Conservation (phyloP, 768 basidiomycete genomes). For the Collybia sp. region DNA sequence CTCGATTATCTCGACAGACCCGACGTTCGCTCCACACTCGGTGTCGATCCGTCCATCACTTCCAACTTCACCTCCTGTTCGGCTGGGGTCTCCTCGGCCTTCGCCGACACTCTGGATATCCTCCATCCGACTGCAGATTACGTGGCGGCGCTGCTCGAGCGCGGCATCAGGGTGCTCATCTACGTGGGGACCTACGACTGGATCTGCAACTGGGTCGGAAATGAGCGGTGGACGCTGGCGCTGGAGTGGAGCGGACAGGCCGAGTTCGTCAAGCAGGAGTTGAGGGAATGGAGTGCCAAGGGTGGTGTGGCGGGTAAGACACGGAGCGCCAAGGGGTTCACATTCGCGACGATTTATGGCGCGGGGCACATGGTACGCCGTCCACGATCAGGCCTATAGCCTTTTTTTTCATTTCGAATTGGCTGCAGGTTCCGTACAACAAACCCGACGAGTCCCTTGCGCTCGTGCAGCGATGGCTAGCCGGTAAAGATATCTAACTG, state of each 20-base stretch:
- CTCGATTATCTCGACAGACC: conserved; percentile 55
- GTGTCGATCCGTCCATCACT: conserved; percentile 36
- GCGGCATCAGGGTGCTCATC: conserved; percentile 46
- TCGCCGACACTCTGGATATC: conserved; percentile 51
- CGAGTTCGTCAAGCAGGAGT: conserved; percentile 35
- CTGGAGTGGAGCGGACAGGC: conserved; percentile 57
- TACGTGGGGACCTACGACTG: conserved; percentile 54
- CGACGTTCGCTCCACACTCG: conserved; percentile 46
- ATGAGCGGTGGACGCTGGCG: conserved; percentile 53
- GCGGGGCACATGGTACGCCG: conserved; percentile 64
- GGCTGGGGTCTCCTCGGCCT: conserved; percentile 37
- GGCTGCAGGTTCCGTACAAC: conserved; percentile 50
- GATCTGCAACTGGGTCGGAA: conserved; percentile 62
- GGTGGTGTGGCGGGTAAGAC: conserved; percentile 51
- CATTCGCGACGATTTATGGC: conserved; percentile 51
- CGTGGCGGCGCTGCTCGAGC: conserved; percentile 45
- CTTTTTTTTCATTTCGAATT: background rate
- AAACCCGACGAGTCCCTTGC: conserved; percentile 48
- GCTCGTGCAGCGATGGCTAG: conserved; percentile 41
- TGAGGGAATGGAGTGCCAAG: conserved; percentile 53
- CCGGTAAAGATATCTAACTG: conserved; percentile 14
- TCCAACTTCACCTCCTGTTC: conserved; percentile 55
- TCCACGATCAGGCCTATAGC: background rate
- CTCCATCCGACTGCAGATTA: conserved; percentile 48
- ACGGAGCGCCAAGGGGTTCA: conserved; percentile 48